Conservation (phyloP, 768 basidiomycete species). For the Udeniomyces megalosporus region DNA sequence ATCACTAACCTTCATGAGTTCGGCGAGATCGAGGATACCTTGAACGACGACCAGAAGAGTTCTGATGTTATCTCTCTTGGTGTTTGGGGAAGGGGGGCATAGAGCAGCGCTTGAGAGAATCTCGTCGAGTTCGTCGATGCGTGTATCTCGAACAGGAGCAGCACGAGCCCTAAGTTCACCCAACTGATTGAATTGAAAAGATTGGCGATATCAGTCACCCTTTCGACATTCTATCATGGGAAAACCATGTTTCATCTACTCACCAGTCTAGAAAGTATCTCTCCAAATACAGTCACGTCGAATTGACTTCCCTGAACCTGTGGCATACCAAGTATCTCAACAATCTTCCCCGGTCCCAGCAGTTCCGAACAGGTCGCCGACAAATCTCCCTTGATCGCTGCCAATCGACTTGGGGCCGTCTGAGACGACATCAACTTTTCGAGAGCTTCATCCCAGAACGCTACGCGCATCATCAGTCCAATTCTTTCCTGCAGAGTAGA, state of each 20-base stretch:
- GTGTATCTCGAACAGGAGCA: too few relatives aligned
- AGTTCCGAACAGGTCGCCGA: neutral
- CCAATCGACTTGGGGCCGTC: neutral
- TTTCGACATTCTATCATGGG: too few relatives aligned
- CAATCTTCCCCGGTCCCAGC: neutral
- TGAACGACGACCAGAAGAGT: neutral
- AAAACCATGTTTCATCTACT: too few relatives aligned
- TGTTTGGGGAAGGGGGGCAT: neutral
- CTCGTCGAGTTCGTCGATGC: too few relatives aligned
- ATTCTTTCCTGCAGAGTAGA: neutral
- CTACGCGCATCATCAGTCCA: conserved; percentile 1
- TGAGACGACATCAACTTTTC: neutral
- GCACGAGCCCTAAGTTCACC: too few relatives aligned
- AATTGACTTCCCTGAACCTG: too few relatives aligned
- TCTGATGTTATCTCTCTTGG: neutral
- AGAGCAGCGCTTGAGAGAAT: neutral
- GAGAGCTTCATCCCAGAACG: conserved; percentile 12
- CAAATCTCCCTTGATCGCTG: conserved; percentile 1
- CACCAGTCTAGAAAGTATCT: too few relatives aligned
- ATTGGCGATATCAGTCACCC: too few relatives aligned
- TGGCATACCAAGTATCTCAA: neutral
- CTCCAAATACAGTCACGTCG: neutral
- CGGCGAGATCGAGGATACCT: neutral
- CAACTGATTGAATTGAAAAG: too few relatives aligned
- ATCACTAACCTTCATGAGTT: neutral